phyloP scores from a whole-genome alignment of 1,139 yeast species.

The Saccharomyces hybrid region DNA sequence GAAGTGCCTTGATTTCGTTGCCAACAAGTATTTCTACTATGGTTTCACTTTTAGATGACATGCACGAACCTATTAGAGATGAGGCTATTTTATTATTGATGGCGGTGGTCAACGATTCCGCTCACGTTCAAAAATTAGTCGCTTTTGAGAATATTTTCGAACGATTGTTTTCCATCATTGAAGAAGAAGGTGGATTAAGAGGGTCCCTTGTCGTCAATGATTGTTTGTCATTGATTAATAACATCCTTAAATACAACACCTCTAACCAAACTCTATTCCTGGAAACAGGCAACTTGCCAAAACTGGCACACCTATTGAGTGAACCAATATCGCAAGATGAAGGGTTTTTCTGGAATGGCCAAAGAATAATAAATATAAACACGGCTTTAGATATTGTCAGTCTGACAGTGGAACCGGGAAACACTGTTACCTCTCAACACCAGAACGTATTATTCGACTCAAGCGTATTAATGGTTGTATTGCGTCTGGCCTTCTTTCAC shows the following conservation, averaged over 20 bases:
- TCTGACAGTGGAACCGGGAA: conserved; percentile 67
- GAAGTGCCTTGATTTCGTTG: conserved; percentile 61
- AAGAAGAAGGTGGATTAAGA: conserved; percentile 81
- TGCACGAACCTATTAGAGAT: conserved; percentile 79
- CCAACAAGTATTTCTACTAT: conserved; percentile 78
- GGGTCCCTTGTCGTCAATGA: conserved; percentile 89
- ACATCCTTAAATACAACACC: conserved; percentile 72
- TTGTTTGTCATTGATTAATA: conserved; percentile 67
- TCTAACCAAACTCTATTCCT: conserved; percentile 85
- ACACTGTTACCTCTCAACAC: conserved; percentile 52
- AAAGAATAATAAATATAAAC: conserved; percentile 56
- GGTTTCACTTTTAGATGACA: conserved; percentile 61
- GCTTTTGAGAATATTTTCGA: conserved; percentile 95
- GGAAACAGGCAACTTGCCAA: conserved; percentile 73
- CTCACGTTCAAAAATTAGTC: conserved; percentile 83
- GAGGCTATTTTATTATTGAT: conserved; percentile 78
- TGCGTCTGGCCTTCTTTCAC: conserved; percentile 63
- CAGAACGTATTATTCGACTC: conserved; percentile 57
- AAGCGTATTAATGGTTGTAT: conserved; percentile 57
- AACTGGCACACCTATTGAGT: conserved; percentile 52
- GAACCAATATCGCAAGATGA: conserved; percentile 48
- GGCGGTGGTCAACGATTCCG: conserved; percentile 74
- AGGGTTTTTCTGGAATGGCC: conserved; percentile 63
- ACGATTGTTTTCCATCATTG: conserved; percentile 64
- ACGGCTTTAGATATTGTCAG: conserved; percentile 67